Conservation (phyloP, 2,329 filamentous ascomycete genomes). For the Fusarium tjaetaba region DNA sequence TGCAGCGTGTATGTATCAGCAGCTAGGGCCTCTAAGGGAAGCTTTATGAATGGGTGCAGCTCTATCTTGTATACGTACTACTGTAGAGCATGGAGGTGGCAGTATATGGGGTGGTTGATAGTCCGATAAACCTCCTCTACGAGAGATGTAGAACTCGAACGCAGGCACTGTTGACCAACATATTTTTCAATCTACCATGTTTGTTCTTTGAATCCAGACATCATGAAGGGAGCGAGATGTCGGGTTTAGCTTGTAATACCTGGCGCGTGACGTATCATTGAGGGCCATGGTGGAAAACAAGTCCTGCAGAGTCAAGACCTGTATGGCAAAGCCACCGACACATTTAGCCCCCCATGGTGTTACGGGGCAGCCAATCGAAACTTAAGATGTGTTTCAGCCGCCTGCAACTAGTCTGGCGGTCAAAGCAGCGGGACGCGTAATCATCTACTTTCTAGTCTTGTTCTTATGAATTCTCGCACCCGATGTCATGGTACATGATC, state of each 20-base stretch:
- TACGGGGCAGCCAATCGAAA: background rate
- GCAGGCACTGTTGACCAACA: background rate
- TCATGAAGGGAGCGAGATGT: background rate
- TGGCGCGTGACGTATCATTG: background rate
- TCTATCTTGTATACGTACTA: background rate
- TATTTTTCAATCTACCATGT: background rate
- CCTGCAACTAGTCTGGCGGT: background rate
- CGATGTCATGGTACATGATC: background rate
- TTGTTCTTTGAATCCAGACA: fast-evolving
- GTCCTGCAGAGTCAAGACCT: background rate
- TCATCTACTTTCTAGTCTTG: background rate
- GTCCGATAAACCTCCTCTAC: background rate
- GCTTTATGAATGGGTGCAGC: background rate
- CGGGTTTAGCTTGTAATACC: background rate
- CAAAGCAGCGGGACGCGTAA: background rate
- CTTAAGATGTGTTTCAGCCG: background rate
- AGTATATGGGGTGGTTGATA: background rate
- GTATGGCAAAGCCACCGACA: background rate
- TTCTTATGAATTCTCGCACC: background rate
- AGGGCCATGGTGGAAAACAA: background rate
- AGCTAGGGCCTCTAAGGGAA: background rate
- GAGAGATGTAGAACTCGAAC: fast-evolving
- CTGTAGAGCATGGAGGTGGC: background rate
- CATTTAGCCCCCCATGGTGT: background rate
- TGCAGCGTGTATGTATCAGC: background rate